Conservation (phyloP, 202 grass and related monocot species). For the Cymbopogon flexuosus region DNA sequence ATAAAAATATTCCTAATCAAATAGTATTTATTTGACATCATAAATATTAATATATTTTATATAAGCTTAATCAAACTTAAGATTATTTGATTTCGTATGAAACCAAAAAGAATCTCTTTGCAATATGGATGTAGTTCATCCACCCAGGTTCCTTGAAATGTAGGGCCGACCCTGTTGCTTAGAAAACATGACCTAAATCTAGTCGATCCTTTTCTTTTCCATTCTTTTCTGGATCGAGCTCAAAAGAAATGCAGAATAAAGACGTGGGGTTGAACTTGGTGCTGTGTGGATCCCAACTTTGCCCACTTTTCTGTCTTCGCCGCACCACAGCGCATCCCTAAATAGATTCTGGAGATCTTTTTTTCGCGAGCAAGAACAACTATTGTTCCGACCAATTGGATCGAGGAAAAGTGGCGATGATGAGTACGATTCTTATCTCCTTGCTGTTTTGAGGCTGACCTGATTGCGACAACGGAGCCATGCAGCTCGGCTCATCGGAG, state of each 20-base stretch:
- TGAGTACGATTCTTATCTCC: conserved; percentile 25
- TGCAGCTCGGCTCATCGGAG: not conserved
- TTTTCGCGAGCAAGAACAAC: not conserved
- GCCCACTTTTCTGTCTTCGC: not conserved
- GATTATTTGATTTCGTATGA: not conserved
- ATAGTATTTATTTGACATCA: not conserved
- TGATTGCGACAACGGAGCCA: not conserved
- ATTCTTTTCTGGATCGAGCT: not conserved
- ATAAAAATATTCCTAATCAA: not conserved
- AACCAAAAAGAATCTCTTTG: not conserved
- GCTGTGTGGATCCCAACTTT: not conserved
- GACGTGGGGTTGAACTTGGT: not conserved
- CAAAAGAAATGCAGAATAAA: not conserved
- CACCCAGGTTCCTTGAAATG: not conserved
- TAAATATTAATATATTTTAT: not conserved
- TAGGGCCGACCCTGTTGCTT: not conserved
- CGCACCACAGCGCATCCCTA: not conserved
- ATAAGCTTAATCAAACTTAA: not conserved
- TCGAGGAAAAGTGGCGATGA: not conserved
- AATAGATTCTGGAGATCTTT: conserved; percentile 21
- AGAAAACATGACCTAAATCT: not conserved
- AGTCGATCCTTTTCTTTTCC: not conserved
- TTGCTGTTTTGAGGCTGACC: not conserved
- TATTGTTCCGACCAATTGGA: conserved; percentile 18
- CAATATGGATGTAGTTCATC: not conserved